A percentile compares a stretch with the other conserved stretches of the same genome.
phyloP scores from a whole-genome alignment of 2,329 filamentous ascomycete genomes.

The Coniochaeta ligniaria region DNA sequence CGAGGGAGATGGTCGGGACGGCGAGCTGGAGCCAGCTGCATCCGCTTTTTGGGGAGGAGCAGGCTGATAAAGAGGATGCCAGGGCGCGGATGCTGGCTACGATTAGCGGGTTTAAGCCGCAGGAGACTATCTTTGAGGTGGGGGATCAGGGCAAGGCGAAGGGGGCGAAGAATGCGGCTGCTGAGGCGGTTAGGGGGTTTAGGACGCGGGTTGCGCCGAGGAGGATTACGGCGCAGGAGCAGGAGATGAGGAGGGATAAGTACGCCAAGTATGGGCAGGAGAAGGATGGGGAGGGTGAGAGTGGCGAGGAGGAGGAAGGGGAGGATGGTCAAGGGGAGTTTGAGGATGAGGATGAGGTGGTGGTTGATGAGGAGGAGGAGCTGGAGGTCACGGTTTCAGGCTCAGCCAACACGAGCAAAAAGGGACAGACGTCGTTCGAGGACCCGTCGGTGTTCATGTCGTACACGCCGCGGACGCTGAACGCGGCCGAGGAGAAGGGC shows the following conservation, averaged over 20 bases:
- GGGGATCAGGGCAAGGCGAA: conserved; percentile 61
- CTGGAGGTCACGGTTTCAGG: conserved; percentile 67
- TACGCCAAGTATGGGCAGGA: conserved; percentile 20
- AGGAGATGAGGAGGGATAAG: conserved; percentile 17
- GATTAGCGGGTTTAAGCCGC: conserved; percentile 81
- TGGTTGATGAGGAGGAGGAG: conserved; percentile 39
- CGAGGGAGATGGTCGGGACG: conserved; percentile 67
- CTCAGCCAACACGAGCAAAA: conserved; percentile 37
- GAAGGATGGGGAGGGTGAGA: conserved; percentile 26
- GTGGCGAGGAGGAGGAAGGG: conserved; percentile 22
- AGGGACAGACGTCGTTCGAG: conserved; percentile 60
- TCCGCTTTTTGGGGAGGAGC: conserved; percentile 68
- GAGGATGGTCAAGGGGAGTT: conserved; percentile 29
- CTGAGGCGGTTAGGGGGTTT: conserved; percentile 68
- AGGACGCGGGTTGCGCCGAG: conserved; percentile 61
- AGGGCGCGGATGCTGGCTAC: conserved; percentile 81
- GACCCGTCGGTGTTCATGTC: conserved; percentile 95
- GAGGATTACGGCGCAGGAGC: conserved; percentile 29
- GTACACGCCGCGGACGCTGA: conserved; percentile 76
- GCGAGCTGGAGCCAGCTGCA: conserved; percentile 70
- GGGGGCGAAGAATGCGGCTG: conserved; percentile 53
- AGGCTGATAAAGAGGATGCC: conserved; percentile 58
- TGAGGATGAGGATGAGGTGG: conserved; percentile 23
- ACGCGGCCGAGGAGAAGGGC: conserved; percentile 79
- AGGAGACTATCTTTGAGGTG: conserved; percentile 96